Conservation (phyloP, 192 early-diverging fungal genomes). For the Backusella psychrophila region DNA sequence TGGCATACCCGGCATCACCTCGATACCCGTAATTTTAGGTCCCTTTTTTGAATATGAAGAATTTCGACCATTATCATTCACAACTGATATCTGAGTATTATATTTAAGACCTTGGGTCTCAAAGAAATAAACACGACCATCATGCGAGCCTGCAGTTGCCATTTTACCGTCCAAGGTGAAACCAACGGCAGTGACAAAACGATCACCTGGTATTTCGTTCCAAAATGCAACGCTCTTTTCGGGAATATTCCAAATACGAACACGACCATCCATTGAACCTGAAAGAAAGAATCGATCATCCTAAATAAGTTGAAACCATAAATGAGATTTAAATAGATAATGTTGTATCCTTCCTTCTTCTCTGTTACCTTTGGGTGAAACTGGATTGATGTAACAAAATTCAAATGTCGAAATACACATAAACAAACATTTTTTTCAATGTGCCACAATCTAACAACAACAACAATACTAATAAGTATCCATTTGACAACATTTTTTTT, state of each 20-base stretch:
- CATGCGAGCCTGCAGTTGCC: conserved; percentile 69
- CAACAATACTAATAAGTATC: background rate
- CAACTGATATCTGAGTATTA: conserved; percentile 77
- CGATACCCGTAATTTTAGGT: conserved; percentile 81
- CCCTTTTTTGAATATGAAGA: conserved; percentile 53
- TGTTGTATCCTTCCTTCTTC: background rate
- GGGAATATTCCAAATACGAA: conserved; percentile 79
- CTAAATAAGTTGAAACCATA: background rate
- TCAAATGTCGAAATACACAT: conserved; percentile 74
- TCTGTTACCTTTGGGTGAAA: conserved; percentile 67
- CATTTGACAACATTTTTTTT: background rate
- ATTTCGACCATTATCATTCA: background rate
- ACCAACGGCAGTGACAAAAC: conserved; percentile 72
- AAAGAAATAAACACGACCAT: conserved; percentile 79
- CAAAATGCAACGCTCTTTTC: conserved; percentile 69
- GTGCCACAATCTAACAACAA: conserved; percentile 68
- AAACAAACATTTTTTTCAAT: conserved; percentile 66
- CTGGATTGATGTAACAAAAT: conserved; percentile 72
- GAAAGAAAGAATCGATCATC: conserved; percentile 46
- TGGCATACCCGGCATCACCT: conserved; percentile 48
- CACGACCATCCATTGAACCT: conserved; percentile 71
- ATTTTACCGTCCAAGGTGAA: conserved; percentile 67
- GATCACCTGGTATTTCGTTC: conserved; percentile 66
- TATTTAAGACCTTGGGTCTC: conserved; percentile 70
- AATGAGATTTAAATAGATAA: background rate